Conservation (phyloP, 139 green algal genomes). For the Chlamydomonas schloesseri region DNA sequence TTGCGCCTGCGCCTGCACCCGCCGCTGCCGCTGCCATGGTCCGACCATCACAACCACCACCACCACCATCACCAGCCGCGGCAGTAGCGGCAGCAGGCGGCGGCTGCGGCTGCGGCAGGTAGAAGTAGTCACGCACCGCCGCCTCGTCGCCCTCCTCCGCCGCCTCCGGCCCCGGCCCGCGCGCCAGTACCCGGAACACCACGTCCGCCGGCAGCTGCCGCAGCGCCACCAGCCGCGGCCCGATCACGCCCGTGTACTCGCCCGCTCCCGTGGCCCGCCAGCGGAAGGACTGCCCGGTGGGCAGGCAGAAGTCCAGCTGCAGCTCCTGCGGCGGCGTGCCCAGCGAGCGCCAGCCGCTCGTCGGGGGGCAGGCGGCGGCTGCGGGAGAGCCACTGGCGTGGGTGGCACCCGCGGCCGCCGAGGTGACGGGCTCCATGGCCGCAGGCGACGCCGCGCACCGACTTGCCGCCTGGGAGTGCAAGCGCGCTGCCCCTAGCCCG, state of each 20-base stretch:
- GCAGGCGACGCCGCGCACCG: no score
- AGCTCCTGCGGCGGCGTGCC: slow-evolving; percentile 2
- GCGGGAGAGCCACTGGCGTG: no score
- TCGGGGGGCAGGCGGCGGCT: no score
- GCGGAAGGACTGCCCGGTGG: slow-evolving; percentile 90
- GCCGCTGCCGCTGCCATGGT: no score
- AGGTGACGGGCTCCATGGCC: no score
- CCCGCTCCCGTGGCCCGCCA: slow-evolving; percentile 64
- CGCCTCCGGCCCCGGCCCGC: slow-evolving; percentile 11
- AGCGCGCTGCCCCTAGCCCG: no score
- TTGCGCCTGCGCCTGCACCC: no score
- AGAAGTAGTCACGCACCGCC: slow-evolving; percentile 88
- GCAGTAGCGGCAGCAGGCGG: no score
- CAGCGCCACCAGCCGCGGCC: slow-evolving; percentile 68
- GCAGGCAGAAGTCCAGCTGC: slow-evolving; percentile 81
- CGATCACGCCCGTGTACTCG: slow-evolving; percentile 86
- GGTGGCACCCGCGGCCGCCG: no score
- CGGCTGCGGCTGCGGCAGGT: slow-evolving; percentile 59
- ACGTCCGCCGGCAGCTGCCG: slow-evolving; percentile 76
- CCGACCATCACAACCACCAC: no score
- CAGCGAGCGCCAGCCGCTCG: not conserved
- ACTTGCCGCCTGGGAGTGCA: no score
- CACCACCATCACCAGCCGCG: no score
- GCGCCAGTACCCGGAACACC: slow-evolving; percentile 77
- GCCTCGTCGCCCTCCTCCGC: slow-evolving; percentile 44